Evolutionary conservation across 352 stramenopile genomes (phyloP).

Genomic region (Phytopythium kandeliae): DNA sequence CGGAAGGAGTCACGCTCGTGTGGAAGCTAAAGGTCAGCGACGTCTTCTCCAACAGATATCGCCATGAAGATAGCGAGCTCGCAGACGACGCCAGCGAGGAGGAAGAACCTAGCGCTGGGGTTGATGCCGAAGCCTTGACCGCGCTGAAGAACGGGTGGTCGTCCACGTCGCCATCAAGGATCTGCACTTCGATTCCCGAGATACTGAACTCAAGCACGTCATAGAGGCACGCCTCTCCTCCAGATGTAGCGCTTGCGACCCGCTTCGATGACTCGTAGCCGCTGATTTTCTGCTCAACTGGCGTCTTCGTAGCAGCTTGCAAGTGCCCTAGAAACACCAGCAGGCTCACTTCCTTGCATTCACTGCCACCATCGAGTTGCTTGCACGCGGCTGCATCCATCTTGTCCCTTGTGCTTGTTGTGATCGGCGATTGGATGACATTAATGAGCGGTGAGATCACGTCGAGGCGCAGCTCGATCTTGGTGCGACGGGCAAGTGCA

Average conservation of each 20-base stretch:
- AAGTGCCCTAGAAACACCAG: slow-evolving; percentile 76
- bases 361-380: neutral
- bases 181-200: slow-evolving; percentile 72
- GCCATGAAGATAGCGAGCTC: slow-evolving; percentile 21
- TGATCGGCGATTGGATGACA: slow-evolving; percentile 42
- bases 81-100: neutral
- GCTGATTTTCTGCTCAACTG: slow-evolving; percentile 9
- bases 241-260: neutral
- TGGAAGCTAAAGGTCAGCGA: slow-evolving; percentile 67
- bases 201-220: slow-evolving; percentile 74
- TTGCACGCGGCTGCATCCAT: neutral
- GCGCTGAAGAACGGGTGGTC: slow-evolving; percentile 3
- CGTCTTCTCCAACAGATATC: slow-evolving; percentile 71
- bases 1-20: slow-evolving; percentile 71
- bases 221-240: slow-evolving; percentile 47
- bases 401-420: neutral
- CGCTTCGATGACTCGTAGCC: neutral
- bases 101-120: neutral
- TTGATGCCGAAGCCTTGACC: neutral
- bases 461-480: slow-evolving; percentile 67
- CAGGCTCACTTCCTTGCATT: slow-evolving; percentile 32
- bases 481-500: slow-evolving; percentile 61
- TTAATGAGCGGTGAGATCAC: slow-evolving; percentile 80
- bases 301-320: slow-evolving; percentile 52
- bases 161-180: slow-evolving; percentile 26